phyloP scores from a whole-genome alignment of 495 filamentous ascomycete genomes.

The Xylaria sp. region DNA sequence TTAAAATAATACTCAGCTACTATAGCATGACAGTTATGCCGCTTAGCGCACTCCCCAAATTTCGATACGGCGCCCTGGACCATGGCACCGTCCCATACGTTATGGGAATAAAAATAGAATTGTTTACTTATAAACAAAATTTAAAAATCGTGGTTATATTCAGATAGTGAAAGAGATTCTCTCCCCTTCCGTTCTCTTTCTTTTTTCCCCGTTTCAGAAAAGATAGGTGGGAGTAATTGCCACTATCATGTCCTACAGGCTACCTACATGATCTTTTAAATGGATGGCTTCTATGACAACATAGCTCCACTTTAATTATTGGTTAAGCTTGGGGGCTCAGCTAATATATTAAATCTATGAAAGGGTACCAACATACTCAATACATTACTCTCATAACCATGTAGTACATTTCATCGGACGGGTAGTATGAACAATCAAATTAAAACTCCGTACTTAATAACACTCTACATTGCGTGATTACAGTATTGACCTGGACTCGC shows the following conservation, averaged over 20 bases:
- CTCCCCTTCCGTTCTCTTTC: neutral
- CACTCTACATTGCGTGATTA: neutral
- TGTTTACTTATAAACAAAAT: too few relatives aligned
- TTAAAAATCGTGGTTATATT: neutral
- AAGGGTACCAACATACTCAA: neutral
- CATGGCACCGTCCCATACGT: neutral
- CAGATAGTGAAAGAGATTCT: neutral
- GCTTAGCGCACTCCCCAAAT: neutral
- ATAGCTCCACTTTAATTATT: neutral
- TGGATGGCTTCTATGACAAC: neutral
- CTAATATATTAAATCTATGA: too few relatives aligned
- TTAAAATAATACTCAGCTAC: neutral
- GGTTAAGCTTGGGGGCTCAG: neutral
- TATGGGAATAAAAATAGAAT: neutral
- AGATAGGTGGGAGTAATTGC: neutral
- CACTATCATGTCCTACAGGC: neutral
- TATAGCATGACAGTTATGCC: slow-evolving; percentile 15
- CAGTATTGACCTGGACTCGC: neutral
- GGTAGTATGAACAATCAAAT: neutral
- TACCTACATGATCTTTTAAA: neutral
- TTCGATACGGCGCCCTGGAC: neutral
- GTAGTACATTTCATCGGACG: neutral
- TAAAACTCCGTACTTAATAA: neutral
- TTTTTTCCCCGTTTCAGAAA: neutral
- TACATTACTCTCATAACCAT: neutral